These are phyloP conservation scores for Mesembryanthemum crystallinum DNA, from an alignment of 148 eudicot genomes.

Conservation along the genomic window DNA sequence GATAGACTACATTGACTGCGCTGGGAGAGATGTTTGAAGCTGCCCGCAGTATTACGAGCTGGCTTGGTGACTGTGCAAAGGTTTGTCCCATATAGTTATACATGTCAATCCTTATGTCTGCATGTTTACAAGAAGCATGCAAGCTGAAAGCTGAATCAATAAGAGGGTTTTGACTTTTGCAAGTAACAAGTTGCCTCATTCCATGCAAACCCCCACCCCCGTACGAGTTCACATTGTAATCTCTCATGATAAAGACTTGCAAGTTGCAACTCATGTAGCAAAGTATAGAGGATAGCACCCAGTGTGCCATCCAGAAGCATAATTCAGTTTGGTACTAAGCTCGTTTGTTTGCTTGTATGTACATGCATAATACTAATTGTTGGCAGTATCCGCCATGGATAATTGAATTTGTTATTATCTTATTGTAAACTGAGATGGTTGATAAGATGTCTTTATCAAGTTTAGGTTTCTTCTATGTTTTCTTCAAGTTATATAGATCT, in stretches of 20 bases:
- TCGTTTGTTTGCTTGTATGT: too few species aligned
- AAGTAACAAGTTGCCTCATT: not conserved
- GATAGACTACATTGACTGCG: constrained; percentile 77
- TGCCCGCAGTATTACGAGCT: constrained; percentile 89
- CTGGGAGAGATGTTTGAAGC: constrained; percentile 95
- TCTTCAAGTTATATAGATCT: too few species aligned
- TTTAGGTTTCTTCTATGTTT: not conserved
- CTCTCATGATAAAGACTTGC: not conserved
- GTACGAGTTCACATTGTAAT: not conserved
- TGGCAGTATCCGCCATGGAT: not conserved
- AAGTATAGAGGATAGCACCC: not conserved
- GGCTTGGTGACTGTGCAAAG: constrained; percentile 99
- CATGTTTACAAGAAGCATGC: not conserved
- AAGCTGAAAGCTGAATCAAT: not conserved
- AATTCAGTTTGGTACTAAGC: too few species aligned
- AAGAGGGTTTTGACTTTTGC: not conserved
- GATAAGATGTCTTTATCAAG: not conserved
- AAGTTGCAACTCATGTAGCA: not conserved
- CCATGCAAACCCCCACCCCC: not conserved
- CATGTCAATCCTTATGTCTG: not conserved
- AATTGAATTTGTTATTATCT: not conserved
- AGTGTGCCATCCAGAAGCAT: not conserved
- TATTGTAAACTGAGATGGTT: not conserved
- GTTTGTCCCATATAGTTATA: constrained; percentile 38
- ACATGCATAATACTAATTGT: too few species aligned